Evolutionary conservation across 352 stramenopile species (phyloP), one percentile per base, ranked within the genome.

Genomic region (Peronospora farinosa): DNA sequence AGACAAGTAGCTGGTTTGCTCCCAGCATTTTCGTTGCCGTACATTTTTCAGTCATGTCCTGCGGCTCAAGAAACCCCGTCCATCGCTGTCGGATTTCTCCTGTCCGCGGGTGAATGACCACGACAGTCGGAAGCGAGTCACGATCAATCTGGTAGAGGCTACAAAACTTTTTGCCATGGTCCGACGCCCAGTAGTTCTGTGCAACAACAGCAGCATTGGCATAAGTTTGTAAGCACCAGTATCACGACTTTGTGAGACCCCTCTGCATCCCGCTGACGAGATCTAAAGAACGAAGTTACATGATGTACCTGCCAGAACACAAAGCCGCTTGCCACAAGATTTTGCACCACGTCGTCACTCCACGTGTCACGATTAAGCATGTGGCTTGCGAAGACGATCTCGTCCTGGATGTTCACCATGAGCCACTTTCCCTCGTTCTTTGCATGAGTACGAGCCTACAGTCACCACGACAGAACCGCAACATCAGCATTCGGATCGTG

Each of bases 301-400:
- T 21, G 28, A 44, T 52, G 16, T 51, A 89, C 78, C 76, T 93
- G 91, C 93, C 93, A 98, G 67, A 98, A 96, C 25, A 98, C 82
- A 64, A 96, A 98, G 13, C 87, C 84, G 51, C 94, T 95, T 40
- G 83, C 76, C 37, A 98, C 82, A 3, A 98, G 63, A 63, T 97
- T 97, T 65, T 97, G 80, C 27, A 94, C 91, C 1, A 97, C 83
- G 57, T 98, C 93, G 65, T 97, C 86, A 46, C 84, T 78, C 93
- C 93, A 98, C 40, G 95, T 96, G 72, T 98, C 93, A 15, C 93
- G 74, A 67, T 98, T 98, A 19, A 98, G 74, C 56, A 95, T 95
- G 73, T 97, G 88, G 71, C 86, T 97, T 5, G 87, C 69, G 74
- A 98, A 98, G 42, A 97, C 88, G 21, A 83, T 88, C 64, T 97